Percentiles rank a stretch among this genome's conserved stretches.
These are phyloP conservation scores for Aureobasidium sp. DNA, from an alignment of 2,329 filamentous ascomycete species.

Conservation along the genomic window DNA sequence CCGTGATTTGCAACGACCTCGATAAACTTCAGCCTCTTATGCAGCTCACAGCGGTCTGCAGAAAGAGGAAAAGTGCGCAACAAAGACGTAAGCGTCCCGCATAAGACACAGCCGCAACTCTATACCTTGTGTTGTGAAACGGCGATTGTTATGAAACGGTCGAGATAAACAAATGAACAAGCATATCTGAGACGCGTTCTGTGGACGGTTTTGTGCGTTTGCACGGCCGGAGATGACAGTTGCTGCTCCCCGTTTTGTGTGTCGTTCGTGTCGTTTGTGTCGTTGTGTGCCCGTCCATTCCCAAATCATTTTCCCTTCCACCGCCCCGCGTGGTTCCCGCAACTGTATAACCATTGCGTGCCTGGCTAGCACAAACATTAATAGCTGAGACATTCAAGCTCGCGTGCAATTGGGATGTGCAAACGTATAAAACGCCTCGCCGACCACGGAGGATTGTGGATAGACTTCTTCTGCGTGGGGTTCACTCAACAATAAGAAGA, in stretches of 20 bases:
- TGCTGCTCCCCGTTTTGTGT: background rate
- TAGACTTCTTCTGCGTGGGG: background rate
- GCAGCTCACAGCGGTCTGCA: background rate
- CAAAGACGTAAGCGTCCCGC: constrained; percentile 1
- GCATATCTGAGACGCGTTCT: constrained; percentile 10
- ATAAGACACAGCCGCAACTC: constrained; percentile 1
- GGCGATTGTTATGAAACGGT: constrained; percentile 12
- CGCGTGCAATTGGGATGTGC: constrained; percentile 5
- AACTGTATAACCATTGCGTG: background rate
- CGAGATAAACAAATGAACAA: constrained; percentile 10
- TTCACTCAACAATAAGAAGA: background rate
- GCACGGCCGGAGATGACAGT: background rate
- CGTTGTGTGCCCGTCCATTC: background rate
- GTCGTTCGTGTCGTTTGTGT: background rate
- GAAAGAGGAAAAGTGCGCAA: background rate
- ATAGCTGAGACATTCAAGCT: background rate
- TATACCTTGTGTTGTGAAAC: constrained; percentile 2
- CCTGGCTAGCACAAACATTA: constrained; percentile 1
- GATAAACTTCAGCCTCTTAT: constrained; percentile 3
- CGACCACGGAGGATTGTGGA: background rate
- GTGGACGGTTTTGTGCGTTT: constrained; percentile 4
- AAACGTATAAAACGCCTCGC: background rate
- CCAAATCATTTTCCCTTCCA: background rate
- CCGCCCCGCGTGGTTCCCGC: constrained; percentile 9
- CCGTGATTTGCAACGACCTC: background rate